These are phyloP conservation scores for Clarireedia paspali DNA, from an alignment of 2,329 filamentous ascomycete species.

Conservation along the genomic window DNA sequence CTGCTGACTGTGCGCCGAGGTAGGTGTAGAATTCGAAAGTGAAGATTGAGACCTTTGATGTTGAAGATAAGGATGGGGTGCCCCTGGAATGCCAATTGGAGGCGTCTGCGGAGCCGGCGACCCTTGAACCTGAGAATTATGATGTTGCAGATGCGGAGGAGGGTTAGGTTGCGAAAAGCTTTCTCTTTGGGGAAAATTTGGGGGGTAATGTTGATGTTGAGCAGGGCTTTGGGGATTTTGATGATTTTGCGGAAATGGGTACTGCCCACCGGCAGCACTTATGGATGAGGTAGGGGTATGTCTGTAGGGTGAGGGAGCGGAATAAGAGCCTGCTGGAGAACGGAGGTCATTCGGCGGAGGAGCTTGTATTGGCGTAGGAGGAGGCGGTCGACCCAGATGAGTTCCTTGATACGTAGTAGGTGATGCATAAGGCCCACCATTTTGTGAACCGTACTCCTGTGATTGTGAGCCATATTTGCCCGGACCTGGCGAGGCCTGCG, in stretches of 20 bases:
- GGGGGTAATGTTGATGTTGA: slow-evolving; percentile 27
- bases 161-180: slow-evolving; percentile 24
- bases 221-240: slow-evolving; percentile 29
- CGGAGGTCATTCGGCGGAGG: slow-evolving; percentile 32
- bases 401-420: slow-evolving; percentile 26
- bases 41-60: slow-evolving; percentile 47
- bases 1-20: slow-evolving; percentile 52
- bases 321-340: slow-evolving; percentile 34
- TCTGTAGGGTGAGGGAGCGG: slow-evolving; percentile 29
- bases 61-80: slow-evolving; percentile 29
- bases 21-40: slow-evolving; percentile 54
- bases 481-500: slow-evolving; percentile 23
- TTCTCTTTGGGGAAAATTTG: slow-evolving; percentile 20
- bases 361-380: slow-evolving; percentile 36
- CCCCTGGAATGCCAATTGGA: slow-evolving; percentile 28
- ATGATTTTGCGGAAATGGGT: slow-evolving; percentile 26
- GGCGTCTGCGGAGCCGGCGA: slow-evolving; percentile 29
- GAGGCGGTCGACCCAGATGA: slow-evolving; percentile 27
- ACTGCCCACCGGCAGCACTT: slow-evolving; percentile 19
- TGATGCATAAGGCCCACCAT: slow-evolving; percentile 25
- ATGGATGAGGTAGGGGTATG: slow-evolving; percentile 26
- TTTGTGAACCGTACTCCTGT: slow-evolving; percentile 26
- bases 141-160: slow-evolving; percentile 23
- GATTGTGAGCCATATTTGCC: slow-evolving; percentile 25
- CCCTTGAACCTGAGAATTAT: slow-evolving; percentile 21